Percentiles rank a stretch among this genome's conserved stretches.
phyloP scores from a whole-genome alignment of 352 stramenopile genomes.

The Phytophthora cajani region DNA sequence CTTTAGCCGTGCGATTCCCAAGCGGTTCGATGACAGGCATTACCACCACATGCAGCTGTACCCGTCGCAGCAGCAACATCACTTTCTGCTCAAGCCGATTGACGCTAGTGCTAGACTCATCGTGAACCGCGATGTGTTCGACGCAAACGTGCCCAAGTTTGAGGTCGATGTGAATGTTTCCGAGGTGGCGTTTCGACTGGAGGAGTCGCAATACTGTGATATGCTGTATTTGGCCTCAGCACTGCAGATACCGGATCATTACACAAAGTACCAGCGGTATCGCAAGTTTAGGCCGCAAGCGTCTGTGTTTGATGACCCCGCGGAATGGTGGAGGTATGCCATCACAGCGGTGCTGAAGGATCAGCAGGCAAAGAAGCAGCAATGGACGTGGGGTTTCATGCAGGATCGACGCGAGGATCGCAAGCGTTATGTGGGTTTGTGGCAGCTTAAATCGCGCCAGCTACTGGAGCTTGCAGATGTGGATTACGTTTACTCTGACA shows the following conservation, averaged over 20 bases:
- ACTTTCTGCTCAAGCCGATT: conserved; percentile 87
- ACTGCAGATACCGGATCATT: conserved; percentile 76
- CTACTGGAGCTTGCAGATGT: conserved; percentile 40
- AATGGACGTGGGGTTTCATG: conserved; percentile 87
- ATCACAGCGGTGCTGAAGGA: conserved; percentile 72
- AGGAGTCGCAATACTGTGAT: conserved; percentile 91
- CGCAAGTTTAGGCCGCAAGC: conserved; percentile 65
- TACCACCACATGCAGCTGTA: conserved; percentile 77
- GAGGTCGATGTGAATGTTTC: conserved; percentile 82
- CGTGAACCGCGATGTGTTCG: conserved; percentile 83
- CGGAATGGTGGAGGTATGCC: conserved; percentile 84
- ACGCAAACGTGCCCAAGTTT: conserved; percentile 80
- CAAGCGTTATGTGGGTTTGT: conserved; percentile 73
- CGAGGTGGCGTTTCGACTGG: conserved; percentile 80
- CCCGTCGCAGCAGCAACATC: conserved; percentile 74
- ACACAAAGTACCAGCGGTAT: conserved; percentile 83
- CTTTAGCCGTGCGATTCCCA: conserved; percentile 83
- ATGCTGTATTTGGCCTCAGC: conserved; percentile 79
- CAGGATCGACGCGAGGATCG: conserved; percentile 83
- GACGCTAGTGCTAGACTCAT: conserved; percentile 82
- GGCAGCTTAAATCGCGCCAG: conserved; percentile 51
- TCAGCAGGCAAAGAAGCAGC: conserved; percentile 63
- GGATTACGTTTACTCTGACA: conserved; percentile 56
- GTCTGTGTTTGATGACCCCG: conserved; percentile 60
- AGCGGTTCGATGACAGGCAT: conserved; percentile 79